Percentiles rank a stretch among this genome's conserved stretches.
These are phyloP conservation scores for Trifolium fragiferum DNA, from an alignment of 306 rosid genomes.

Conservation along the genomic window DNA sequence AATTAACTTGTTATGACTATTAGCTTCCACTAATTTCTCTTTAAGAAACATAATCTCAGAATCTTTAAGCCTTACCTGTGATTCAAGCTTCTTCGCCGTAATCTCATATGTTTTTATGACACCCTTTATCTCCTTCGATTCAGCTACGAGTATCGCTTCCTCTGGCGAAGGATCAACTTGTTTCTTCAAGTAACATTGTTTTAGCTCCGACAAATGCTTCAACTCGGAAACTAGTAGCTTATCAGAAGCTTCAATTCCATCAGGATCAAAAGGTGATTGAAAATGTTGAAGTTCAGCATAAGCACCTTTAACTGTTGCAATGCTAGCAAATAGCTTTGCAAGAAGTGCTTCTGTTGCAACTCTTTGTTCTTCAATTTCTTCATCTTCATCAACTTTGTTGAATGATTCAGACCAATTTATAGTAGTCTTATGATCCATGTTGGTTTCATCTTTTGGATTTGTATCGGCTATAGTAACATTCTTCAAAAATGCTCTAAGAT, in stretches of 20 bases:
- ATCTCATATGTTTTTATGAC: slow-evolving; percentile 65
- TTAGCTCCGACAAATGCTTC: slow-evolving; percentile 79
- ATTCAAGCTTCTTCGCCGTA: slow-evolving; percentile 71
- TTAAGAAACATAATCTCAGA: slow-evolving; percentile 72
- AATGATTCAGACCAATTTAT: slow-evolving; percentile 42
- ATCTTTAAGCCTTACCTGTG: slow-evolving; percentile 76
- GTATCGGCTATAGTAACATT: slow-evolving; percentile 50
- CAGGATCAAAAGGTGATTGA: slow-evolving; percentile 79
- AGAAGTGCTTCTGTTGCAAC: slow-evolving; percentile 65
- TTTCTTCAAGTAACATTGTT: slow-evolving; percentile 73
- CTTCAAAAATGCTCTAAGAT: slow-evolving; percentile 47
- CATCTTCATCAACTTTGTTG: slow-evolving; percentile 46
- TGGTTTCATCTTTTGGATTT: slow-evolving; percentile 47
- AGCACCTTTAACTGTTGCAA: slow-evolving; percentile 75
- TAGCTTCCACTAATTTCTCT: slow-evolving; percentile 75
- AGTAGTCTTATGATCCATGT: not conserved
- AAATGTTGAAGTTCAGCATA: slow-evolving; percentile 79
- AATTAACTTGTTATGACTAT: slow-evolving; percentile 54
- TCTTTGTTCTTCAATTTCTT: slow-evolving; percentile 67
- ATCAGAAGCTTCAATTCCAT: slow-evolving; percentile 82
- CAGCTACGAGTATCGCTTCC: slow-evolving; percentile 59
- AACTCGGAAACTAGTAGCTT: slow-evolving; percentile 59
- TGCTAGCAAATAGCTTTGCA: slow-evolving; percentile 74
- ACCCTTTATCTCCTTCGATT: slow-evolving; percentile 77
- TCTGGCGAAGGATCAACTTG: slow-evolving; percentile 76